A percentile compares a stretch with the other conserved stretches of the same genome.
Conservation (phyloP, 2,329 filamentous ascomycete species). For the Cladosporium colombiae region DNA sequence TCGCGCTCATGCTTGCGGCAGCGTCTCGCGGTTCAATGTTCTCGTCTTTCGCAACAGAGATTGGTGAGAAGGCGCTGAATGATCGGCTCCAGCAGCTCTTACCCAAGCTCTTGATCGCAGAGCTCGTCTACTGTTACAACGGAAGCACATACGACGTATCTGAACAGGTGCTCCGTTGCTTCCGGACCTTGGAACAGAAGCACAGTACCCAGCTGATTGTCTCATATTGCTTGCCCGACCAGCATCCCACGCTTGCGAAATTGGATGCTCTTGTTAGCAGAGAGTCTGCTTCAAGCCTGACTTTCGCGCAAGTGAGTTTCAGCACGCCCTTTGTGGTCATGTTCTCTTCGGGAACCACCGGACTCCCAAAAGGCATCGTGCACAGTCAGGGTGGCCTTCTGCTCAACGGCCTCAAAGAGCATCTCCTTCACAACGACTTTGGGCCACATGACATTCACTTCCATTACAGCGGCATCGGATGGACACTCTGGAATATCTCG, state of each 20-base stretch:
- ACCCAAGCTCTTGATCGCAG: no score
- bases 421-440: constrained; percentile 44
- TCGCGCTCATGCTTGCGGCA: no score
- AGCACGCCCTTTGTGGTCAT: neutral
- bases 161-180: no score
- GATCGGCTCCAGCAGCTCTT: no score
- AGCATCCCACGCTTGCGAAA: neutral
- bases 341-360: constrained; percentile 70
- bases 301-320: neutral
- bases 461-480: constrained; percentile 67
- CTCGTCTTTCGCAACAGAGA: no score
- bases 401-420: constrained; percentile 62
- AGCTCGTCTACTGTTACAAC: no score
- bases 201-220: neutral
- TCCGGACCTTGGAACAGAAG: no score
- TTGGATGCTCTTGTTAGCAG: neutral
- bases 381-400: constrained; percentile 68
- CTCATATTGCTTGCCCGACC: neutral
- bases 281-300: neutral
- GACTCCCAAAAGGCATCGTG: constrained; percentile 79
- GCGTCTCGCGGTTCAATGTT: no score
- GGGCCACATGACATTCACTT: constrained; percentile 40
- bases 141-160: no score
- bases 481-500: constrained; percentile 75
- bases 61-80: no score